Conservation (phyloP, 805 yeast genomes). For the Cyberlindnera euphorbiae region DNA sequence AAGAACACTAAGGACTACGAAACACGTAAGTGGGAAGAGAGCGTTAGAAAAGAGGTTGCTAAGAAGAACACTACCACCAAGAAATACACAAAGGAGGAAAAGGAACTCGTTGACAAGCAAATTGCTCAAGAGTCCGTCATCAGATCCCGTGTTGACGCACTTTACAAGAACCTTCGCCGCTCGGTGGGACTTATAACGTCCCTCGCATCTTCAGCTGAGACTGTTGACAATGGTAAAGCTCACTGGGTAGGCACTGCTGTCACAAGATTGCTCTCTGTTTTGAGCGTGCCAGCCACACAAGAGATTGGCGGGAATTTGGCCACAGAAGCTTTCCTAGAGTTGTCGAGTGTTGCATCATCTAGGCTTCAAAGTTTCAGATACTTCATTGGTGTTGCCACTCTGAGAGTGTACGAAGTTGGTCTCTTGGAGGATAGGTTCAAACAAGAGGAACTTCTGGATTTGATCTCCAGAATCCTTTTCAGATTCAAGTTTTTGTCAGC, state of each 20-base stretch:
- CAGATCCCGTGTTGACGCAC: slow-evolving; percentile 40
- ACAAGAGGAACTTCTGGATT: slow-evolving; percentile 48
- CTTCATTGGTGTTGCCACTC: slow-evolving; percentile 64
- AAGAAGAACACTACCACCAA: slow-evolving; percentile 43
- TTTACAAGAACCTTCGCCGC: slow-evolving; percentile 38
- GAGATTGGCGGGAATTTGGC: slow-evolving; percentile 41
- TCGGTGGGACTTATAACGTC: slow-evolving; percentile 49
- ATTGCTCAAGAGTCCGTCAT: slow-evolving; percentile 54
- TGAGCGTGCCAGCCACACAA: slow-evolving; percentile 31
- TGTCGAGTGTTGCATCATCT: slow-evolving; percentile 47
- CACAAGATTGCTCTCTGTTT: slow-evolving; percentile 39
- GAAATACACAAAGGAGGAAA: slow-evolving; percentile 77
- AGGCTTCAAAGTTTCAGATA: slow-evolving; percentile 47
- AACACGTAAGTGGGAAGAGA: slow-evolving; percentile 85
- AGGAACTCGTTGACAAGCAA: slow-evolving; percentile 54
- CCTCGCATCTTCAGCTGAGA: slow-evolving; percentile 44
- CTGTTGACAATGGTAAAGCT: slow-evolving; percentile 58
- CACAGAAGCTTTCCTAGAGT: slow-evolving; percentile 44
- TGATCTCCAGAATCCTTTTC: slow-evolving; percentile 66
- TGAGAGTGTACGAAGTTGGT: slow-evolving; percentile 49
- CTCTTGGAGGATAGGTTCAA: slow-evolving; percentile 41
- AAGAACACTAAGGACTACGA: slow-evolving; percentile 83
- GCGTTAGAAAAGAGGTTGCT: slow-evolving; percentile 69
- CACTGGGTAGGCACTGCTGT: slow-evolving; percentile 74
- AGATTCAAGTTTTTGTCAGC: slow-evolving; percentile 70